These are phyloP conservation scores for Zygosaccharomyces sapae DNA, from an alignment of 1,139 yeast genomes.

Conservation along the genomic window DNA sequence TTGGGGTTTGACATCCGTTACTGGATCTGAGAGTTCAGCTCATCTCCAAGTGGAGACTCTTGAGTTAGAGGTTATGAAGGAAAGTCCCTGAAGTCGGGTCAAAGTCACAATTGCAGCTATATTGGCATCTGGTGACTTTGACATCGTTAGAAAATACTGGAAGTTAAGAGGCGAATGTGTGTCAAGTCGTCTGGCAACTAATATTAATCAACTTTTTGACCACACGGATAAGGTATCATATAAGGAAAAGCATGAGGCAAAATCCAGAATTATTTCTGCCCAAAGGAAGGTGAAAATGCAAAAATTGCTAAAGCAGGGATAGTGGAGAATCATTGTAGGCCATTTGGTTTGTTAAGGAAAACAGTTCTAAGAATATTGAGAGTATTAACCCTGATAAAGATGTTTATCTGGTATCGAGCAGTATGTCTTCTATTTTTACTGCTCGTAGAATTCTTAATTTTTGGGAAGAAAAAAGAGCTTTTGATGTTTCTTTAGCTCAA, in stretches of 20 bases:
- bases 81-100: neutral
- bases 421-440: conserved; percentile 84
- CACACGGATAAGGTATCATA: neutral
- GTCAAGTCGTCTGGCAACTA: conserved; percentile 15
- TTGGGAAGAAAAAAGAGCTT: conserved; percentile 42
- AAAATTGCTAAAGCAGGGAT: conserved; percentile 62
- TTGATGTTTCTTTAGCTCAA: neutral
- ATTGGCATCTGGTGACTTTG: conserved; percentile 16
- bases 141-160: conserved; percentile 17
- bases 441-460: conserved; percentile 57
- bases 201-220: conserved; percentile 9
- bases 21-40: conserved; percentile 15
- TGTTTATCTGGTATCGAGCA: conserved; percentile 74
- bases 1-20: conserved; percentile 10
- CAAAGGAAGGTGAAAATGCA: conserved; percentile 86
- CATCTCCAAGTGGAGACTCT: conserved; percentile 14
- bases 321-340: conserved; percentile 52
- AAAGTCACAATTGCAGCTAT: conserved; percentile 16
- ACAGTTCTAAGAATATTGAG: conserved; percentile 22
- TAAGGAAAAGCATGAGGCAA: neutral
- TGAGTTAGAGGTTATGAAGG: conserved; percentile 2
- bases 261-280: conserved; percentile 54
- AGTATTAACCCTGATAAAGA: conserved; percentile 38
- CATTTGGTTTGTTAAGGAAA: conserved; percentile 12
- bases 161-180: conserved; percentile 19